Conservation (phyloP, 805 yeast genomes). For the Lipomyces starkeyi region DNA sequence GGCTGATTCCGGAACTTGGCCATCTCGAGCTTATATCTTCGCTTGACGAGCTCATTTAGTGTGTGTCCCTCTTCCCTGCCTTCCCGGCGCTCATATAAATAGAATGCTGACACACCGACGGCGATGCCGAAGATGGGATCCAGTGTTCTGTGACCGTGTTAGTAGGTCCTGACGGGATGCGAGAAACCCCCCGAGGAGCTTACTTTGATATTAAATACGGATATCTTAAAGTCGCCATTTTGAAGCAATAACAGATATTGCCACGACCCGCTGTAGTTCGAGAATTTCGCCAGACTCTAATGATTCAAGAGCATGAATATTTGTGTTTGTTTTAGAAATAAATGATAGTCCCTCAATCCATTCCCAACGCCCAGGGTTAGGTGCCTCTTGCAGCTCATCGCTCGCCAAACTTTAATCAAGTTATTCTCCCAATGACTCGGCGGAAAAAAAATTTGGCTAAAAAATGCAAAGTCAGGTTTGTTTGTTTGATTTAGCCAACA, state of each 20-base stretch:
- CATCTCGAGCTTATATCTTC: constrained; percentile 26
- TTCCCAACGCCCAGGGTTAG: too few species aligned
- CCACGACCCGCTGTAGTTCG: not conserved
- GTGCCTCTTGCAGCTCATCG: too few species aligned
- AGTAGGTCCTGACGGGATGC: not conserved
- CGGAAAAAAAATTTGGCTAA: not conserved
- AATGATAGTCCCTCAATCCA: too few species aligned
- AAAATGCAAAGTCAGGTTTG: not conserved
- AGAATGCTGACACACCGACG: constrained; percentile 38
- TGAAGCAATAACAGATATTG: not conserved
- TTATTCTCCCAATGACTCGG: not conserved
- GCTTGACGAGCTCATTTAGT: constrained; percentile 25
- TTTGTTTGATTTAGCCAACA: not conserved
- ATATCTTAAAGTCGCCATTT: constrained; percentile 22
- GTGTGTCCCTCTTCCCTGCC: constrained; percentile 38
- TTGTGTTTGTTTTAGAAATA: not conserved
- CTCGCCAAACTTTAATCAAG: too few species aligned
- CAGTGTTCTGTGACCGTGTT: constrained; percentile 11
- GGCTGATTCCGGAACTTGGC: constrained; percentile 12
- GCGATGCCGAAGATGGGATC: constrained; percentile 39
- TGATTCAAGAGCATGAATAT: not conserved
- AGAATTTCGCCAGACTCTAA: too few species aligned
- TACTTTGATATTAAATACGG: constrained; percentile 39
- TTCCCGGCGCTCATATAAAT: constrained; percentile 36
- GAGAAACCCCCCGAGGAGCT: not conserved